phyloP scores from a whole-genome alignment of 1,284 basidiomycete genomes.

The Mycena sp. region DNA sequence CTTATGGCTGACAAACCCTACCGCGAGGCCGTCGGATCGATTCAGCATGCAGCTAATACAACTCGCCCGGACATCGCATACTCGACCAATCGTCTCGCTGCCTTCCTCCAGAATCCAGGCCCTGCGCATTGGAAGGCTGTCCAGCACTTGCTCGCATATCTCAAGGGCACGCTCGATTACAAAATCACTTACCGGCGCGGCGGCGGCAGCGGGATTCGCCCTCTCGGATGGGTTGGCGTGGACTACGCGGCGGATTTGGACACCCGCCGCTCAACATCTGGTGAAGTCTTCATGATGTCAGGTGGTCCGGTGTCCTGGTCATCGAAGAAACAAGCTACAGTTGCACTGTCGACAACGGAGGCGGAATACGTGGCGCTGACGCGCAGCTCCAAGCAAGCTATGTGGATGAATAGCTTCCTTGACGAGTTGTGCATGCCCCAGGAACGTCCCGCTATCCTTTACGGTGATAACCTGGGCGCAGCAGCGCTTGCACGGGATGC shows the following conservation, averaged over 20 bases:
- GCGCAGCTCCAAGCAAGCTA: constrained; percentile 10
- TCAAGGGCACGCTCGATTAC: constrained; percentile 39
- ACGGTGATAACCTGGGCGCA: constrained; percentile 48
- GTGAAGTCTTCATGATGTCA: constrained; percentile 22
- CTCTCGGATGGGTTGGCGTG: constrained; percentile 11
- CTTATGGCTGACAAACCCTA: constrained; percentile 42
- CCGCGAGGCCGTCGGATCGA: constrained; percentile 38
- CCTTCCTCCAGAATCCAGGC: constrained; percentile 34
- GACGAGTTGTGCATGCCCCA: constrained; percentile 36
- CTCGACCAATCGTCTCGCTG: constrained; percentile 33
- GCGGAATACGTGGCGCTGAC: constrained; percentile 20
- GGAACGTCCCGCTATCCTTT: constrained; percentile 35
- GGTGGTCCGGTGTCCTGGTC: constrained; percentile 22
- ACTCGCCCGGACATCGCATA: constrained; percentile 45
- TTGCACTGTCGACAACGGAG: constrained; percentile 23
- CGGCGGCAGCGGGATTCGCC: background rate
- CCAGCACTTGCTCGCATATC: constrained; percentile 37
- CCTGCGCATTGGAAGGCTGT: constrained; percentile 37
- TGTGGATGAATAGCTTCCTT: constrained; percentile 34
- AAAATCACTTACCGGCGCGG: constrained; percentile 34
- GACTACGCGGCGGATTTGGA: constrained; percentile 17
- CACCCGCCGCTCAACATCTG: constrained; percentile 21
- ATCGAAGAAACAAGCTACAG: constrained; percentile 24
- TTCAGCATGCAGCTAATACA: constrained; percentile 44
- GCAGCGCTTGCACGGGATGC: constrained; percentile 47